Base-by-base conservation (phyloP, 768 basidiomycete species). In the Obba rivulosa region DNA sequence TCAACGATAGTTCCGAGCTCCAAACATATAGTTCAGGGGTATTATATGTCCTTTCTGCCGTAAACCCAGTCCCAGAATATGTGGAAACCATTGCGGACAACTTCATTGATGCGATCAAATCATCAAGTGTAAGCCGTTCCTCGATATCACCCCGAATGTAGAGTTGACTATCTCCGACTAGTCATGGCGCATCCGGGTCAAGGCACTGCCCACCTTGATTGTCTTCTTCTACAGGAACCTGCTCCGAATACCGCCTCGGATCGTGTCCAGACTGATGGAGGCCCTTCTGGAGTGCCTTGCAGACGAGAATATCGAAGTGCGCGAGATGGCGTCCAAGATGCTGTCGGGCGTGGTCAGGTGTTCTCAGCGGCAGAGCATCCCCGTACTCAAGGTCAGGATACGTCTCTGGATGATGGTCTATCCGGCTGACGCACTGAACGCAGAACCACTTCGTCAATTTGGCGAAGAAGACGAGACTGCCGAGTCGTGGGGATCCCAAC, bases 181-280 rank as follows among this genome's bases (percentile, higher is more conserved):
- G 90, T 92, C 89, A 7, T 96, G 92, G 92, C 79, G 89, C 46
- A 91, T 93, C 58, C 83, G 91, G 3, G 73, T 92, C 31, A 86
- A 92, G 66, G 85, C 87, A 18, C 69, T 95, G 49, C 92, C 92
- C n/a, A 83, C 87, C 23, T 68, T 96, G 52, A 84, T 90, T 24
- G 83, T 92, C 31, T 90, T 94, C 66, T 94, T 92, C 73, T 94
- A 92, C 66, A 80, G 92, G 41, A 92, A 94, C 62, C 75, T 94
- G 48, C 68, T 92, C 50, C 78, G 83, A 46, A 79, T 94, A 41
- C 80, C 88, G 34, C 75, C 83, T 41, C 67, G 74, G 17, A 80
- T 79, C 34, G 77, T 89, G 40, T 73, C 77, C 23, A 79, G 76
- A 57, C 79, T 92, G 52, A 83, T 92, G 81, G 89, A 91, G 50